Evolutionary conservation across 768 basidiomycete species (phyloP).

Genomic region (Phlebiopsis flavidoalba): DNA sequence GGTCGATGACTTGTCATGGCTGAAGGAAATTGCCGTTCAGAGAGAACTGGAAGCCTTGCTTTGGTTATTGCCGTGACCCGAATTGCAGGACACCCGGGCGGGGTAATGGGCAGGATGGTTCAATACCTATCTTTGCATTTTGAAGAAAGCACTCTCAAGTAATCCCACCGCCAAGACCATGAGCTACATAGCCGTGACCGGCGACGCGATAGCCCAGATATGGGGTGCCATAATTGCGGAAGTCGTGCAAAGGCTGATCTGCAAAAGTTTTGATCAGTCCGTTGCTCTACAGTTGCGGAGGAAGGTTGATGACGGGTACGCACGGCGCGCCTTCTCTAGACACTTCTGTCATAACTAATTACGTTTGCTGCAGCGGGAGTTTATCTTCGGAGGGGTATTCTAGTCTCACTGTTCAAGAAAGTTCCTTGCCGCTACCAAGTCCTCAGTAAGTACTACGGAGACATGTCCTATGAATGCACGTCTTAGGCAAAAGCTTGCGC

Average conservation of each 20-base stretch:
- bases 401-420: too few species aligned
- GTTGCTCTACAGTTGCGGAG: background rate
- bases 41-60: background rate
- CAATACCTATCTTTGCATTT: background rate
- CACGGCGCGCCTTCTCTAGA: background rate
- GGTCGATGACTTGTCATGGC: background rate
- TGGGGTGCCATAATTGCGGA: background rate
- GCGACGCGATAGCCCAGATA: background rate
- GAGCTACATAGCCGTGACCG: background rate
- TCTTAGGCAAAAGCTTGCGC: too few species aligned
- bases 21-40: background rate
- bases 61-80: background rate
- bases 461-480: too few species aligned
- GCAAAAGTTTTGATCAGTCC: background rate
- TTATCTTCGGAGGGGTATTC: too few species aligned
- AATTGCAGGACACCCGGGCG: background rate
- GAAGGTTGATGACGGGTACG: background rate
- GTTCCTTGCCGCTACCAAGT: too few species aligned
- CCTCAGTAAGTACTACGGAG: too few species aligned
- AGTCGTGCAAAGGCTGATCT: background rate
- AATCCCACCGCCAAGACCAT: background rate
- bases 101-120: background rate
- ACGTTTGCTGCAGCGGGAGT: background rate
- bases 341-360: background rate
- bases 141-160: background rate